phyloP scores from a whole-genome alignment of 495 filamentous ascomycete species.

The Tuber brumale region DNA sequence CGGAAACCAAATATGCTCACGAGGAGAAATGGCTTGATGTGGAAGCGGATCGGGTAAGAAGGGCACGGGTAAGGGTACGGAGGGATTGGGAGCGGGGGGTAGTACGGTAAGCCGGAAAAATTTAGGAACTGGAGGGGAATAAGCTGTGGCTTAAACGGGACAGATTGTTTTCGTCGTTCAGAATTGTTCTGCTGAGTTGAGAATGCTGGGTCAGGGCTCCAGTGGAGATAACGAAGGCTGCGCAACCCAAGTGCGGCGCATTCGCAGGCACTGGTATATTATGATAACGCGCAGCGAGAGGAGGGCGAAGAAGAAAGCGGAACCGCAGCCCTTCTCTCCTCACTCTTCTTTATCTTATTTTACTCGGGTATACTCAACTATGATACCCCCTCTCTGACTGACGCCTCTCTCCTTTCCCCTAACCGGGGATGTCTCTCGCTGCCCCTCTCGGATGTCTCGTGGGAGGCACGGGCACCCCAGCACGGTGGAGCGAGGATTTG shows the following conservation, averaged over 20 bases:
- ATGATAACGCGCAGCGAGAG: background rate
- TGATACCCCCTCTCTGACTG: conserved; percentile 1
- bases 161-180: background rate
- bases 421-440: background rate
- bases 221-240: background rate
- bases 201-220: background rate
- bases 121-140: background rate
- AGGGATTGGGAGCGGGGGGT: background rate
- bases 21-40: conserved; percentile 10
- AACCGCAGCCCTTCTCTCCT: background rate
- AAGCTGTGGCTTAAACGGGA: background rate
- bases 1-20: conserved; percentile 21
- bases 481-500: background rate
- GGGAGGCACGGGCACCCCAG: background rate
- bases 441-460: background rate
- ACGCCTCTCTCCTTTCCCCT: background rate
- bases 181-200: background rate
- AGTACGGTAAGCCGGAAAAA: background rate
- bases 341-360: background rate
- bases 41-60: background rate
- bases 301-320: background rate
- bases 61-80: background rate
- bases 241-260: background rate
- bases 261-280: background rate
- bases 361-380: background rate